phyloP scores from a whole-genome alignment of 2,329 filamentous ascomycete species.

The Beauveria australis region DNA sequence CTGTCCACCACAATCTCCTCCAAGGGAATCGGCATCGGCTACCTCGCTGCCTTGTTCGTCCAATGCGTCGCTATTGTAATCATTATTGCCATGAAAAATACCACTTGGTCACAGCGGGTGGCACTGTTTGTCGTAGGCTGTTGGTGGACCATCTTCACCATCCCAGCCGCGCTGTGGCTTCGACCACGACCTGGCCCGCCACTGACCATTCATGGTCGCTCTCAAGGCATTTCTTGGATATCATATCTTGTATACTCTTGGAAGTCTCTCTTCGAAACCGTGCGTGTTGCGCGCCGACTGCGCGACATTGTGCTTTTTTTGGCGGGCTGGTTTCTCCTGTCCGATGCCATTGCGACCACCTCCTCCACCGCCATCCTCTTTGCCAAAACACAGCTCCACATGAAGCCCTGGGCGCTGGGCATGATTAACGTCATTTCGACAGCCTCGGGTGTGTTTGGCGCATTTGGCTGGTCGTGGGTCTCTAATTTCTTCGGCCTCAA shows the following conservation, averaged over 20 bases:
- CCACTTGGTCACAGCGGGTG: slow-evolving; percentile 76
- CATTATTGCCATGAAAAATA: slow-evolving; percentile 63
- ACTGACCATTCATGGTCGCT: slow-evolving; percentile 39
- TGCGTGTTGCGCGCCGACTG: slow-evolving; percentile 63
- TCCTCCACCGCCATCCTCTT: slow-evolving; percentile 92
- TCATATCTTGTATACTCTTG: slow-evolving; percentile 77
- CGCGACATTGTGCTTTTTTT: slow-evolving; percentile 72
- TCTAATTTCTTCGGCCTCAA: slow-evolving; percentile 61
- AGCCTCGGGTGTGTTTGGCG: slow-evolving; percentile 72
- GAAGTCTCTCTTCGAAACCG: slow-evolving; percentile 74
- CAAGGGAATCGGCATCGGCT: slow-evolving; percentile 88
- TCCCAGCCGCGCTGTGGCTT: slow-evolving; percentile 82
- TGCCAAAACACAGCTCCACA: slow-evolving; percentile 85
- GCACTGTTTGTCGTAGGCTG: slow-evolving; percentile 79
- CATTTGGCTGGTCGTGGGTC: slow-evolving; percentile 80
- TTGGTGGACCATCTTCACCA: slow-evolving; percentile 91
- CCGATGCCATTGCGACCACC: slow-evolving; percentile 89
- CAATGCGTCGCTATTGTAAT: slow-evolving; percentile 76
- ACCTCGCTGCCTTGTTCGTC: slow-evolving; percentile 75
- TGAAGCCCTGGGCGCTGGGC: slow-evolving; percentile 80
- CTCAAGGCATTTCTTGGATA: slow-evolving; percentile 40
- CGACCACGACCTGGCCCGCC: slow-evolving; percentile 84
- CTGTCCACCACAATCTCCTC: slow-evolving; percentile 88
- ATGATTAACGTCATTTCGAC: slow-evolving; percentile 93
- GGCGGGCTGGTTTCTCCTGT: slow-evolving; percentile 86